These are phyloP conservation scores for Dissophora ornata DNA, from an alignment of 192 early-diverging fungal species.

Conservation along the genomic window DNA sequence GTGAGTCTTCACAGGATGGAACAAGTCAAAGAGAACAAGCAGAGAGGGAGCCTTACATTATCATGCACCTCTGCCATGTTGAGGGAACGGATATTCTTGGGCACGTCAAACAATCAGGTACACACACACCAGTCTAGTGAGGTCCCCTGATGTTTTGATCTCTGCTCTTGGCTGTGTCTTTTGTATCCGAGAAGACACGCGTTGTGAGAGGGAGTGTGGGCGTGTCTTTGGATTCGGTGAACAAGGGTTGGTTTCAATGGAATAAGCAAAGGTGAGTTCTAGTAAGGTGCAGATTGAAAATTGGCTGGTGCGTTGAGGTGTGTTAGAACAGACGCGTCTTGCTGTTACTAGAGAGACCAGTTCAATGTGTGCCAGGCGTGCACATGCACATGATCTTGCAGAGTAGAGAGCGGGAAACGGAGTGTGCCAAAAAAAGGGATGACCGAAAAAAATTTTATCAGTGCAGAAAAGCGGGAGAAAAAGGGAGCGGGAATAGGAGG, in stretches of 20 bases:
- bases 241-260: too few species aligned
- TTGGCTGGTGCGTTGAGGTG: too few species aligned
- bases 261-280: too few species aligned
- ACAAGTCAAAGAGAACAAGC: too few species aligned
- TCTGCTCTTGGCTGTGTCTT: neutral
- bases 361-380: too few species aligned
- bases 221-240: too few species aligned
- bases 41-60: slow-evolving; percentile 27
- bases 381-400: slow-evolving; percentile 16
- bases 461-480: slow-evolving; percentile 20
- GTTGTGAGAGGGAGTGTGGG: too few species aligned
- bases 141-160: slow-evolving; percentile 27
- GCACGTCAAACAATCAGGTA: slow-evolving; percentile 39
- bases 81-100: slow-evolving; percentile 34
- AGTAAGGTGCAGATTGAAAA: too few species aligned
- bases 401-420: slow-evolving; percentile 2
- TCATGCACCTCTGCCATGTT: slow-evolving; percentile 54
- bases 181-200: too few species aligned
- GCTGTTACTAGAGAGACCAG: too few species aligned
- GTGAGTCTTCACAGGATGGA: too few species aligned
- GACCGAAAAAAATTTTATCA: too few species aligned
- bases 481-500: neutral
- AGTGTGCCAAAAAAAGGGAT: neutral
- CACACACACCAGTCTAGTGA: slow-evolving; percentile 28
- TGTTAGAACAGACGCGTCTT: neutral